phyloP scores from a whole-genome alignment of 2,329 filamentous ascomycete species.

The Achaetomium macrosporum region DNA sequence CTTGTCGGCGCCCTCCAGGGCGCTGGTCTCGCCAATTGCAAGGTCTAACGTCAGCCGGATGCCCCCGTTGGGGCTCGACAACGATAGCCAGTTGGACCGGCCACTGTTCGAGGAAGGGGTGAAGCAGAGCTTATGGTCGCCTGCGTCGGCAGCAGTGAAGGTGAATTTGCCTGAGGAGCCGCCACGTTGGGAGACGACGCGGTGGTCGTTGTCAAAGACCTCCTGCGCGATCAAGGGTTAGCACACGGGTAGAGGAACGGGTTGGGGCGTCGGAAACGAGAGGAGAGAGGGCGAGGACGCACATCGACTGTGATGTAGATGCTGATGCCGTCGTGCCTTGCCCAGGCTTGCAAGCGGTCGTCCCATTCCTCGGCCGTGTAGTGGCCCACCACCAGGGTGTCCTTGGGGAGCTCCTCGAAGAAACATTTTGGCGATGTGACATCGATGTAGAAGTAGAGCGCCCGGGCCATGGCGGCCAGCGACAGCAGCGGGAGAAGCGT shows the following conservation, averaged over 20 bases:
- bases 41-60: conserved; percentile 84
- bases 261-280: background rate
- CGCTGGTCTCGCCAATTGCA: conserved; percentile 87
- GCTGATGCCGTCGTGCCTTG: conserved; percentile 66
- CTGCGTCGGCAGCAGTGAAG: conserved; percentile 90
- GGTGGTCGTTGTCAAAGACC: conserved; percentile 95
- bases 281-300: conserved; percentile 28
- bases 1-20: conserved; percentile 92
- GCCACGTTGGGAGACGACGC: conserved; percentile 83
- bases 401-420: conserved; percentile 96
- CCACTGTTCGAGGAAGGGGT: conserved; percentile 70
- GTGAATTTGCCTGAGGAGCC: conserved; percentile 76
- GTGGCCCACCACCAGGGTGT: conserved; percentile 90
- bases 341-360: conserved; percentile 61
- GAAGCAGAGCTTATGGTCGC: conserved; percentile 94
- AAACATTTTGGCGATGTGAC: conserved; percentile 85
- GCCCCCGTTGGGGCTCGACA: conserved; percentile 60
- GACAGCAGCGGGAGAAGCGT: conserved; percentile 59
- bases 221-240: conserved; percentile 46
- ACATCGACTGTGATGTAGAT: conserved; percentile 89
- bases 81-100: conserved; percentile 65
- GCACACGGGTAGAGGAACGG: background rate
- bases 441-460: conserved; percentile 94
- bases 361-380: conserved; percentile 84
- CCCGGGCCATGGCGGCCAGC: conserved; percentile 62